Conservation (phyloP, 2,329 filamentous ascomycete genomes). For the Plenodomus tracheiphilus region DNA sequence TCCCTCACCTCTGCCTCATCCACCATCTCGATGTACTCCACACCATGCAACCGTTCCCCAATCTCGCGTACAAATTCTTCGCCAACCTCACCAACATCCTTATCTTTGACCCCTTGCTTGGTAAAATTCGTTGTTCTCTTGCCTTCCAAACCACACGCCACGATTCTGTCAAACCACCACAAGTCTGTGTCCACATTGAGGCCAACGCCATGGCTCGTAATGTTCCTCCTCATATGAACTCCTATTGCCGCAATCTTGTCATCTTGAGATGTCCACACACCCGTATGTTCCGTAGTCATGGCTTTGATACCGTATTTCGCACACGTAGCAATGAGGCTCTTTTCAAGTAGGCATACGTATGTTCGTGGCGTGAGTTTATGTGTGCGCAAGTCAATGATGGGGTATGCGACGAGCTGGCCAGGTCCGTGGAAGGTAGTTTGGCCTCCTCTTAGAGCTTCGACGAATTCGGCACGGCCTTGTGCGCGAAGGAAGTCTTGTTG, state of each 20-base stretch:
- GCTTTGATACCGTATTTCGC: conserved; percentile 62
- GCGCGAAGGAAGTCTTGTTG: conserved; percentile 51
- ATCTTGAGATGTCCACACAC: conserved; percentile 67
- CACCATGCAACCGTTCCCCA: conserved; percentile 28
- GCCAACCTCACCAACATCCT: conserved; percentile 45
- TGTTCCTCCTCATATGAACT: conserved; percentile 83
- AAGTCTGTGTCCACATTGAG: conserved; percentile 72
- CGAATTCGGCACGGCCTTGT: conserved; percentile 60
- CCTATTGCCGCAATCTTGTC: conserved; percentile 87
- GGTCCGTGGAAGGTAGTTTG: conserved; percentile 95
- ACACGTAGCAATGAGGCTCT: conserved; percentile 71
- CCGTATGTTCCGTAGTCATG: conserved; percentile 73
- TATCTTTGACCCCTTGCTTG: conserved; percentile 52
- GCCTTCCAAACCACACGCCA: conserved; percentile 85
- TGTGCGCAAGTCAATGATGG: conserved; percentile 77
- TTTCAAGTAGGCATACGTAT: conserved; percentile 80
- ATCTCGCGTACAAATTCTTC: conserved; percentile 48
- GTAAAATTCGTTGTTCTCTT: conserved; percentile 77
- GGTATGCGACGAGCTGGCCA: conserved; percentile 90
- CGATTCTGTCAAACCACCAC: conserved; percentile 71
- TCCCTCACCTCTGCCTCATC: conserved; percentile 14
- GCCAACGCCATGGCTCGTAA: conserved; percentile 83
- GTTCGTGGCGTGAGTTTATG: conserved; percentile 70
- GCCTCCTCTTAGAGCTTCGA: conserved; percentile 78
- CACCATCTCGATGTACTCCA: conserved; percentile 24